Base-by-base conservation (phyloP, 345 rosid genomes). In the Microthlaspi erraticum region DNA sequence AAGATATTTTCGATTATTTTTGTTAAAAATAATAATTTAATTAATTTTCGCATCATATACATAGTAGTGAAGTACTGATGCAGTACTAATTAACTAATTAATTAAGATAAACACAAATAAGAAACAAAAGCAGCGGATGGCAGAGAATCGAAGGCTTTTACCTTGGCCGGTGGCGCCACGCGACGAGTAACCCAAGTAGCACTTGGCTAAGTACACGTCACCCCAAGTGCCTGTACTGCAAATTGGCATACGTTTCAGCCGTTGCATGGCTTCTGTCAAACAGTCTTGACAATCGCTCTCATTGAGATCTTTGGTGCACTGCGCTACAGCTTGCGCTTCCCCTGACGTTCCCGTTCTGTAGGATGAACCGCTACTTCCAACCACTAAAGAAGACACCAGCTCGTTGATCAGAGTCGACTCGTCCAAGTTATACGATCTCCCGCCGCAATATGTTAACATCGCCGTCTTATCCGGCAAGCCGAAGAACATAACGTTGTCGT, bases 291-390 rank as follows among this genome's bases (percentile, higher is more conserved):
- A 91, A 74, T 87, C 81, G 10, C 69, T 83, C 6, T 53, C 39
- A 66, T 87, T 87, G 72, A 91, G 71, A 69, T 91, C 95, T 56
- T 86, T 82, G 2, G 86, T 83, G 60, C 97, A 91, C 76, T 91
- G 95, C 3, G 86, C 91, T 65, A 83, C 63, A 5, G 80, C 95
- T 57, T 76, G 77, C 8, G 83, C 44, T 18, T 74, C 67, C 54
- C 85, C 86, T 10, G n/a, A n/a, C n/a, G n/a, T n/a, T n/a, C n/a
- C n/a, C n/a, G n/a, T n/a, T n/a, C n/a, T n/a, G n/a, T n/a, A n/a
- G n/a, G n/a, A n/a, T n/a, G n/a, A n/a, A n/a, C n/a, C n/a, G n/a
- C n/a, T n/a, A n/a, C n/a, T n/a, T n/a, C n/a, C n/a, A n/a, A n/a
- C n/a, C n/a, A n/a, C n/a, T n/a, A n/a, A n/a, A n/a, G n/a, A n/a